phyloP scores from a whole-genome alignment of 768 basidiomycete genomes.

The Sarcomyxa edulis region DNA sequence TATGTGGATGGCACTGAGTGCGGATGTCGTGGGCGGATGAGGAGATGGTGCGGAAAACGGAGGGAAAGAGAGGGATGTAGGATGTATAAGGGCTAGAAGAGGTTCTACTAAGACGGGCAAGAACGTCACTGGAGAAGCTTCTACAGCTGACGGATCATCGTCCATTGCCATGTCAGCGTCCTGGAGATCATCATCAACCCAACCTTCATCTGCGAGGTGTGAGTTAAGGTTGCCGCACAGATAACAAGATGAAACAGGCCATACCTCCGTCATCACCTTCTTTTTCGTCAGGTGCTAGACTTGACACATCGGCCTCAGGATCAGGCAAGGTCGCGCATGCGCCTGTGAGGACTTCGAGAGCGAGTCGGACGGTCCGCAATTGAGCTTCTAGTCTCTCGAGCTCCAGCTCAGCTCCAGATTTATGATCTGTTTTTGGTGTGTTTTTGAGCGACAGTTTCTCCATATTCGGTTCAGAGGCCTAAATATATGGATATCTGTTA shows the following conservation, averaged over 20 bases:
- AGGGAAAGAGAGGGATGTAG: slow-evolving; percentile 79
- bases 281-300: slow-evolving; percentile 33
- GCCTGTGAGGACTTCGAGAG: slow-evolving; percentile 85
- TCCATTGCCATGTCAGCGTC: slow-evolving; percentile 39
- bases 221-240: not conserved
- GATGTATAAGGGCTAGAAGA: slow-evolving; percentile 62
- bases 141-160: slow-evolving; percentile 29
- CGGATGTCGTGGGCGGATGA: slow-evolving; percentile 88
- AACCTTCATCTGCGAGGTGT: slow-evolving; percentile 13
- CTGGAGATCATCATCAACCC: slow-evolving; percentile 25
- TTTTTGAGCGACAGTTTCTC: slow-evolving; percentile 59
- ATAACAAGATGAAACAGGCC: not conserved
- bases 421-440: slow-evolving; percentile 74
- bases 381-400: slow-evolving; percentile 69
- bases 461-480: slow-evolving; percentile 47
- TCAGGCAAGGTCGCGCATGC: slow-evolving; percentile 86
- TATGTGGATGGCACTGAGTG: slow-evolving; percentile 76
- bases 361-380: slow-evolving; percentile 70
- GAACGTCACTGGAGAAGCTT: slow-evolving; percentile 30
- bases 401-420: slow-evolving; percentile 58
- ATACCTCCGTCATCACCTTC: slow-evolving; percentile 28
- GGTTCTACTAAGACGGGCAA: slow-evolving; percentile 64
- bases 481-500: no score
- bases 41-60: slow-evolving; percentile 62
- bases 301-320: slow-evolving; percentile 40